Conservation (phyloP, 1,139 yeast genomes). For the Suhomyces atakaporum region DNA sequence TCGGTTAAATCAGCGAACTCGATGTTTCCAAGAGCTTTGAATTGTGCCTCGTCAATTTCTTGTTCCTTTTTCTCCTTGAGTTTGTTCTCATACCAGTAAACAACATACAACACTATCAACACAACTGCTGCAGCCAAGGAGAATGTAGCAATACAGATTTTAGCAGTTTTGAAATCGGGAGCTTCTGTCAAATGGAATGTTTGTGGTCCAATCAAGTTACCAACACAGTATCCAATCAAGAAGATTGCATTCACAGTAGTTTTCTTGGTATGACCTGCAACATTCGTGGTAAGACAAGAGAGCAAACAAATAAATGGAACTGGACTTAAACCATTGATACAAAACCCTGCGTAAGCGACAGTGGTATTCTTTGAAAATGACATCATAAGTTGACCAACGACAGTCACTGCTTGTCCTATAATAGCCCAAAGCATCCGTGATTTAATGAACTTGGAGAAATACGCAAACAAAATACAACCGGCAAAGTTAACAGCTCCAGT, state of each 20-base stretch:
- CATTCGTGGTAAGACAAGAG: slow-evolving; percentile 54
- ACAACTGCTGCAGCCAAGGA: slow-evolving; percentile 31
- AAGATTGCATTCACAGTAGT: slow-evolving; percentile 59
- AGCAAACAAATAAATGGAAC: slow-evolving; percentile 51
- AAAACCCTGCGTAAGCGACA: slow-evolving; percentile 15
- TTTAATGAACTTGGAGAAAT: slow-evolving; percentile 9
- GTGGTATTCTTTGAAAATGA: slow-evolving; percentile 39
- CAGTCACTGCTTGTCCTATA: slow-evolving; percentile 35
- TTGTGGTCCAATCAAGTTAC: slow-evolving; percentile 74
- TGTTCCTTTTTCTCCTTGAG: slow-evolving; percentile 32
- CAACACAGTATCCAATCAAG: slow-evolving; percentile 65
- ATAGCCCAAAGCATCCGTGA: slow-evolving; percentile 46
- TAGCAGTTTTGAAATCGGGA: slow-evolving; percentile 54
- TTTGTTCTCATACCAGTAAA: slow-evolving; percentile 42
- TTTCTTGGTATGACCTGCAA: slow-evolving; percentile 73
- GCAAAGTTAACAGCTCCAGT: slow-evolving; percentile 43
- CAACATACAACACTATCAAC: slow-evolving; percentile 28
- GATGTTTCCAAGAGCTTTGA: slow-evolving; percentile 44
- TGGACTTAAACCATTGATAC: slow-evolving; percentile 26
- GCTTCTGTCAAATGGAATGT: slow-evolving; percentile 55
- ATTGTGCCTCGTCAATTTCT: slow-evolving; percentile 19
- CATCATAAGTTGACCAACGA: slow-evolving; percentile 47
- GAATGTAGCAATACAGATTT: slow-evolving; percentile 46
- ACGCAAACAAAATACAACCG: slow-evolving; percentile 38
- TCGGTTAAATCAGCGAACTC: slow-evolving; percentile 69